Base-by-base conservation (phyloP, 1,139 yeast genomes). In the Yamadazyma songkhlaensis region DNA sequence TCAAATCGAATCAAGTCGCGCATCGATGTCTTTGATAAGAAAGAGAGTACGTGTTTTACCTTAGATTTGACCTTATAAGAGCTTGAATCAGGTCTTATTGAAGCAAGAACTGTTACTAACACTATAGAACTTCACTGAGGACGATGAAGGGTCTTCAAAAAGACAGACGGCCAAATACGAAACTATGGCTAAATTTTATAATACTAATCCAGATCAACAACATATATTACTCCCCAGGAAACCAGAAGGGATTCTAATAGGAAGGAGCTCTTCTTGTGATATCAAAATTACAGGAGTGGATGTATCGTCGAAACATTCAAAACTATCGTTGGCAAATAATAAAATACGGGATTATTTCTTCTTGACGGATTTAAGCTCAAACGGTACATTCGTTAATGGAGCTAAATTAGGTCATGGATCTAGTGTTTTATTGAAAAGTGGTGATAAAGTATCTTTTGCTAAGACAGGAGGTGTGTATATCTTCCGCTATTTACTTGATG, bases 311-410 rank as follows among this genome's bases (percentile, higher is more conserved):
- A 64, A 66, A 32, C 94, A 84, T 54, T 79, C 88, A 46, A 71
- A 72, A 41, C 55, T 83, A 11, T 59, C 71, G 11, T 54, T 74
- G 23, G 45, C 45, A 17, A 64, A 63, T 23, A 60, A 64, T 15
- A 62, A 60, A 15, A 33, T 33, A 7, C 55, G 67, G 22, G 74
- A 71, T 34, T 59, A 74, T 32, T 56, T 80, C 27, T 72, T 73
- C 43, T 51, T 82, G 13, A 67, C 75, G 3, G 90, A 84, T 54
- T 49, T 67, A 32, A 81, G 88, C 46, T 65, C 85, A 5, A 84
- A 84, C 52, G 92, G 92, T 2, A 75, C 86, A 0, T 80, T 64
- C 47, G 64, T 84, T 11, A 84, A 84, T 50, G 85, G 78, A 11
- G 74, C 71, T 29, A 54, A 66, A 32, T 51, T 82, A 3, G 81